Evolutionary conservation across 2,329 filamentous ascomycete genomes (phyloP).

Genomic region (Pseudogymnoascus destructans): DNA sequence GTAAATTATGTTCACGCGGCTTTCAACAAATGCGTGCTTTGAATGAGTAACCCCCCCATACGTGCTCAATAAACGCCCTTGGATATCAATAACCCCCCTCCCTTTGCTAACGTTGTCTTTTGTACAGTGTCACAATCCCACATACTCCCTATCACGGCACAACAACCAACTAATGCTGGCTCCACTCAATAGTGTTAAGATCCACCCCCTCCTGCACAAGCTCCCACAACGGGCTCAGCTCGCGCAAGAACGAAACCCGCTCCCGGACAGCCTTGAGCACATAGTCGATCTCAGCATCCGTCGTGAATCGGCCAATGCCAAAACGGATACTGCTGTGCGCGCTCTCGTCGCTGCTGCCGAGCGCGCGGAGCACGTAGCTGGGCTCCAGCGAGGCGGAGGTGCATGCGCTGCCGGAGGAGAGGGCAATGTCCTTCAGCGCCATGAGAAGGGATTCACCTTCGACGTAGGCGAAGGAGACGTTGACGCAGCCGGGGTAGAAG

Average conservation of each 20-base stretch:
- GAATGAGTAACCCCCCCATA: not conserved
- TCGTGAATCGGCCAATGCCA: conserved; percentile 93
- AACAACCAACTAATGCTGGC: conserved; percentile 56
- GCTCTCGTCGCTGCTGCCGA: conserved; percentile 93
- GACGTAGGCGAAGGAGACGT: conserved; percentile 96
- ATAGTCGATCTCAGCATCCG: conserved; percentile 90
- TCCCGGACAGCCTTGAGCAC: conserved; percentile 88
- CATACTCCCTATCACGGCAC: not conserved
- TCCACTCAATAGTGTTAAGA: conserved; percentile 95
- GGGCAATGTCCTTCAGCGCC: conserved; percentile 94
- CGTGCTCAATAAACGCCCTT: conserved; percentile 3
- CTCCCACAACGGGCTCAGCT: conserved; percentile 94
- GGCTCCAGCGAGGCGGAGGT: conserved; percentile 94
- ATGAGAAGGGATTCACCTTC: conserved; percentile 96
- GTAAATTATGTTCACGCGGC: not conserved
- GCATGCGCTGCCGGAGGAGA: conserved; percentile 93
- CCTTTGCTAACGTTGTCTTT: not conserved
- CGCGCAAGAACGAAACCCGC: conserved; percentile 81
- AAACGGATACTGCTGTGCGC: conserved; percentile 97
- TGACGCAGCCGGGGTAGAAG: conserved; percentile 94
- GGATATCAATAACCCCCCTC: not conserved
- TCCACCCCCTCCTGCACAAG: conserved; percentile 94
- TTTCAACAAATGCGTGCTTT: not conserved
- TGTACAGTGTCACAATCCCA: not conserved
- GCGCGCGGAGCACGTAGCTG: conserved; percentile 84